These are phyloP conservation scores for Biancaea sappan DNA, from an alignment of 306 rosid genomes.

Conservation along the genomic window DNA sequence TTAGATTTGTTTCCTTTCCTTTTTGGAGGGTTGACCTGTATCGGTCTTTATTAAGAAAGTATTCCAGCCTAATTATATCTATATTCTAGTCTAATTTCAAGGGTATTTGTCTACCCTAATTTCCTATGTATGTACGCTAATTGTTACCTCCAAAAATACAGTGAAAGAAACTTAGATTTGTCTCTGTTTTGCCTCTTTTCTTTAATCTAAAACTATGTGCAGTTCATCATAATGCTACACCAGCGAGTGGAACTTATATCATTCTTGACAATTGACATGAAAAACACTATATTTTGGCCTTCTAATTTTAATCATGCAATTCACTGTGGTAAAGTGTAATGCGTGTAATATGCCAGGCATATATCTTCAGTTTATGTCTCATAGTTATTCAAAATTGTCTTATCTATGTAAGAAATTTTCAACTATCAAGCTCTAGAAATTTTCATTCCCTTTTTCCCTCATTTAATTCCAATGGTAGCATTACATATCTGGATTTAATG, in stretches of 20 bases:
- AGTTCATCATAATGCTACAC: neutral
- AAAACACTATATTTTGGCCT: neutral
- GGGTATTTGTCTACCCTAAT: too few species aligned
- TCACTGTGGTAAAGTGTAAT: neutral
- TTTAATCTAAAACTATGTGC: neutral
- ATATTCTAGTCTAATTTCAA: too few species aligned
- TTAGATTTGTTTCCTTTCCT: too few species aligned
- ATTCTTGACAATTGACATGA: neutral
- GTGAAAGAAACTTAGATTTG: too few species aligned
- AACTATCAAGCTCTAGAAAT: neutral
- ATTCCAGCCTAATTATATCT: too few species aligned
- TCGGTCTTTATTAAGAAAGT: too few species aligned
- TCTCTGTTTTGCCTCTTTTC: too few species aligned
- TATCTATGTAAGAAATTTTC: neutral
- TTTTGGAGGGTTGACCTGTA: too few species aligned
- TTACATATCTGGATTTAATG: neutral
- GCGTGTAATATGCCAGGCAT: constrained; percentile 1
- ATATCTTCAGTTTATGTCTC: neutral
- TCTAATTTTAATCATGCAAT: neutral
- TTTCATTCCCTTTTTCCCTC: neutral
- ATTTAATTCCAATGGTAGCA: neutral
- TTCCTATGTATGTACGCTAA: too few species aligned
- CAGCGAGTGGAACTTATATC: neutral
- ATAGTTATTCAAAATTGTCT: neutral
- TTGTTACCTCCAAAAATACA: too few species aligned